phyloP scores from a whole-genome alignment of 2,329 filamentous ascomycete species.

The Teratosphaeria destructans region DNA sequence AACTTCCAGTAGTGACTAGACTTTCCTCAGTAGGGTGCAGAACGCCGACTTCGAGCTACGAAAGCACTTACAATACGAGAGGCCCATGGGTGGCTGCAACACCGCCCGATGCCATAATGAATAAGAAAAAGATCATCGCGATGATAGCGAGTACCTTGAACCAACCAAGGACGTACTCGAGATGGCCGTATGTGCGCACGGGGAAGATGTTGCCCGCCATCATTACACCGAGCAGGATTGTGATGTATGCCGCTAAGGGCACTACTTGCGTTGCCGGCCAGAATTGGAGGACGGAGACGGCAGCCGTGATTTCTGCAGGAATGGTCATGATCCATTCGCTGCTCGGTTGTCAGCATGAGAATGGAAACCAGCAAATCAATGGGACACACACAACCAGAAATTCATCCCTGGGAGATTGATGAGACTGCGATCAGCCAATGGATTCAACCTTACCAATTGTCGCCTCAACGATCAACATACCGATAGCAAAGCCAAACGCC shows the following conservation, averaged over 20 bases:
- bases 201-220: slow-evolving; percentile 14
- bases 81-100: slow-evolving; percentile 24
- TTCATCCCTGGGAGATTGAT: neutral
- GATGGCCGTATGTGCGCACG: slow-evolving; percentile 23
- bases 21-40: neutral
- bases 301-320: slow-evolving; percentile 28
- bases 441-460: slow-evolving; percentile 24
- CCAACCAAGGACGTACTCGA: slow-evolving; percentile 25
- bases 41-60: neutral
- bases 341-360: neutral
- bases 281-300: slow-evolving; percentile 24
- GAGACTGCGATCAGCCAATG: neutral
- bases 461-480: slow-evolving; percentile 6
- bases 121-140: slow-evolving; percentile 26
- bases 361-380: neutral
- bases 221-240: slow-evolving; percentile 23
- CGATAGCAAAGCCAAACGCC: slow-evolving; percentile 26
- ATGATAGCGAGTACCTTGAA: slow-evolving; percentile 24
- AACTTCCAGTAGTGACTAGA: neutral
- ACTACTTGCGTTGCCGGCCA: slow-evolving; percentile 22
- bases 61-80: slow-evolving; percentile 18
- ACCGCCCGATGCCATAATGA: slow-evolving; percentile 28
- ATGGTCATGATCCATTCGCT: slow-evolving; percentile 25
- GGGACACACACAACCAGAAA: neutral
- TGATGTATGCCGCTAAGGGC: slow-evolving; percentile 25